Base-by-base conservation (phyloP, 2,329 filamentous ascomycete species). In the Diaporthe batatas region DNA sequence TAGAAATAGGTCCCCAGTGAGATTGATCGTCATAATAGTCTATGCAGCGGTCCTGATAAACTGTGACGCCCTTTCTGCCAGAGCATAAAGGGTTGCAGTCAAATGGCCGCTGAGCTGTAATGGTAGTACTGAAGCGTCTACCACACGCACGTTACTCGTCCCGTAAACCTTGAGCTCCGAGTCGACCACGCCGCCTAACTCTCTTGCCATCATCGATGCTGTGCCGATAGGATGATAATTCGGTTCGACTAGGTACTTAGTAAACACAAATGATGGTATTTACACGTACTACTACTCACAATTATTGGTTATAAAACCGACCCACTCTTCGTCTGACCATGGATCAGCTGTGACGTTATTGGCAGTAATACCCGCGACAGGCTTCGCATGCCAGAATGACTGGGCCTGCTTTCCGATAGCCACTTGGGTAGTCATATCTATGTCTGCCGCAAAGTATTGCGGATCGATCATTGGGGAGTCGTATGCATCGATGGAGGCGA, bases 71-170 rank as follows among this genome's bases (percentile, higher is more conserved):
- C 84, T 88, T 77, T 88, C 87, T 11, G 80, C 86, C 73, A 87
- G 79, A 78, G 86, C 86, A 76, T 88, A 89, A 5, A 88, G 85
- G 0, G 83, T 83, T 69, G 85, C 85, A 76, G 88, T 86, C 44
- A 87, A 83, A 12, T 86, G 82, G 12, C 75, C 84, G 83, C 78
- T 86, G 80, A 70, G 83, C 81, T 79, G 85, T 82, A 87, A 78
- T 6, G 86, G 86, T 64, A 88, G 81, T 8, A 87, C 76, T 10
- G 83, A 85, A 0, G 86, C 86, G 77, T 88, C 86, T 6, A 83
- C 82, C 1, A 88, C 82, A 10, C 85, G 80, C 16, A 88, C 78
- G 29, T 83, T 82, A 71, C 82, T 81, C 32, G 87, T 79, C 0
- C 86, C 86, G 73, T 87, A 83, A 5, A 88, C 86, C 51, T 82